Base-by-base conservation (phyloP, 2,329 filamentous ascomycete genomes). In the Elsinoe perseae region DNA sequence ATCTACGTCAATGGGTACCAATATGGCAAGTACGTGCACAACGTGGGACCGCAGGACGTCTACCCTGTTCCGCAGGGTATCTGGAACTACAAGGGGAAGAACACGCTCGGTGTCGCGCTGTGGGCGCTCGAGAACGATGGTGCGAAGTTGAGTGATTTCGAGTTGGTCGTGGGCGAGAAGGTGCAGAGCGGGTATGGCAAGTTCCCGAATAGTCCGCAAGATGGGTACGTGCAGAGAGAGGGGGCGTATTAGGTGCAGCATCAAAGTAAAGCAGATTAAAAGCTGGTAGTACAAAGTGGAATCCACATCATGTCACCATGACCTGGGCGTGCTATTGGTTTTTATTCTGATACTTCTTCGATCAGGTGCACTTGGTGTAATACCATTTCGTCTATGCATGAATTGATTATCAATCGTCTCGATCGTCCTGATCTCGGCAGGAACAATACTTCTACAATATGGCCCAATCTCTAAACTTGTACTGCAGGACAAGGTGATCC, bases 21-120 rank as follows among this genome's bases (percentile, higher is more conserved):
- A 66, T 89, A 83, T 60, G 82, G 80, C 2, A 83, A 84, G 65
- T 84, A 79, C 59, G 72, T 81, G n/a, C 83, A 81, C 64, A 85
- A 89, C 60, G 75, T 90, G n/a, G 87, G 87, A 0, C 87, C 87
- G 1, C 86, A 92, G 71, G 81, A 77, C 0, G 74, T 69, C 1
- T 91, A 84, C 65, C 85, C 85, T 1, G 86, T 91, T 0, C 86
- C 87, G 0, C 80, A 89, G 70, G 85, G 86, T 20, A 80, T 91
- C 20, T 72, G 89, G 52, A 79, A 91, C 65, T 86, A 89, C 67
- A 74, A 76, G 3, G 86, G 86, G 0, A 77, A 75, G 28, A 92
- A 92, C 62, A 86, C 80, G 68, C 64, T 91, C 4, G 85, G 79
- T 0, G 63, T 92, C 3, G 81, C 78, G 21, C 65, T 92, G 14